Percentiles rank a stretch among this genome's conserved stretches.
These are phyloP conservation scores for Aciculoconidium aculeatum DNA, from an alignment of 805 yeast species.

Conservation along the genomic window DNA sequence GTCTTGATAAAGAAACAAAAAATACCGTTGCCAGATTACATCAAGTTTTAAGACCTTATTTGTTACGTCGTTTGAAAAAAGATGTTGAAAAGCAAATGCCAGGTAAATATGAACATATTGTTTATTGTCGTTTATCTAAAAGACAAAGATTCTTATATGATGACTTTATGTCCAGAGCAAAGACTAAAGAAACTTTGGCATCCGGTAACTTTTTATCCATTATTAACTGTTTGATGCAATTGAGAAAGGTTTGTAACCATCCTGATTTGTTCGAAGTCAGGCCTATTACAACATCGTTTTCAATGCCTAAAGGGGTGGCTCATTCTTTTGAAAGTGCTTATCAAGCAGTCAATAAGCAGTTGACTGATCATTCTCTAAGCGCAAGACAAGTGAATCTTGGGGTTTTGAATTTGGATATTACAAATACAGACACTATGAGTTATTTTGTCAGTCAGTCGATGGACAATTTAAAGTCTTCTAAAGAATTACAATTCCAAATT, in stretches of 20 bases:
- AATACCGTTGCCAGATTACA: conserved; percentile 85
- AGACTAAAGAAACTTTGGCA: conserved; percentile 87
- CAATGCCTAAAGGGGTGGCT: conserved; percentile 60
- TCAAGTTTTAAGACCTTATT: conserved; percentile 88
- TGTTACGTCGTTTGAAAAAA: conserved; percentile 83
- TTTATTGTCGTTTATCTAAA: conserved; percentile 86
- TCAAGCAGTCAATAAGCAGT: conserved; percentile 13
- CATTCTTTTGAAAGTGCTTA: conserved; percentile 38
- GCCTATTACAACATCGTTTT: conserved; percentile 87
- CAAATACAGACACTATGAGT: conserved; percentile 39
- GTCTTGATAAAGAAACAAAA: conserved; percentile 68
- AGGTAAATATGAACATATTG: conserved; percentile 90
- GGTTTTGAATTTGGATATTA: conserved; percentile 57
- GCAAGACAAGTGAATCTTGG: conserved; percentile 36
- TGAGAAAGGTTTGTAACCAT: conserved; percentile 95
- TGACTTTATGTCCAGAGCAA: conserved; percentile 95
- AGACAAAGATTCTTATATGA: conserved; percentile 90
- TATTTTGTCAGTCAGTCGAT: conserved; percentile 43
- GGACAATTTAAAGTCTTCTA: conserved; percentile 41
- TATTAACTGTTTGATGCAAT: conserved; percentile 95
- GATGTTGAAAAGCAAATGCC: conserved; percentile 99
- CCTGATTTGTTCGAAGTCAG: conserved; percentile 96
- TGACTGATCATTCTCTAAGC: conserved; percentile 11
- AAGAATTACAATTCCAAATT: conserved; percentile 40
- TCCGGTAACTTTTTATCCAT: conserved; percentile 93